A percentile compares a stretch with the other conserved stretches of the same genome.
Evolutionary conservation across 179 eudicot genomes (phyloP).

Genomic region (Spergularia azorica): DNA sequence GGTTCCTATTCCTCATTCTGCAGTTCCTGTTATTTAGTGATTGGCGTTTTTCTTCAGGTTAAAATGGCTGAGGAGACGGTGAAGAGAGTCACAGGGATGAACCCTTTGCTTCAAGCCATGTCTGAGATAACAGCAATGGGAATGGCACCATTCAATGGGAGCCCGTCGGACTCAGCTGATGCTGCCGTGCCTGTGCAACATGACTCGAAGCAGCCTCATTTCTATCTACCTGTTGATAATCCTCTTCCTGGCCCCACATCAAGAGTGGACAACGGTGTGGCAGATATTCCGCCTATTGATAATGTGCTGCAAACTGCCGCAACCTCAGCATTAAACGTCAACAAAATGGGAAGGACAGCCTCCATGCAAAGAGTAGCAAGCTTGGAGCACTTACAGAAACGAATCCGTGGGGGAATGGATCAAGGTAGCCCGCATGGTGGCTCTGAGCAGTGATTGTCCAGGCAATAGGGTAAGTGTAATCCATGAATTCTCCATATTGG

Average conservation of each 20-base stretch:
- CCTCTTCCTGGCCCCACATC: constrained; percentile 38
- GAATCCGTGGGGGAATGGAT: constrained; percentile 60
- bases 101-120: constrained; percentile 77
- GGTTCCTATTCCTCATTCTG: not conserved
- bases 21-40: not conserved
- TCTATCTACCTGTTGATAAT: constrained; percentile 46
- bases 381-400: constrained; percentile 95
- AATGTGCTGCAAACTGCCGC: constrained; percentile 38
- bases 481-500: not conserved
- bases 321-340: constrained; percentile 34
- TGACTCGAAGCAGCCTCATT: constrained; percentile 53
- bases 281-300: constrained; percentile 41
- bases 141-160: constrained; percentile 57
- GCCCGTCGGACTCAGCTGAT: constrained; percentile 74
- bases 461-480: not conserved
- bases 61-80: constrained; percentile 98
- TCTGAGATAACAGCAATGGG: constrained; percentile 70
- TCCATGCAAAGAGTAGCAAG: constrained; percentile 95
- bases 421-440: constrained; percentile 38
- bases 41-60: constrained; percentile 47
- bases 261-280: constrained; percentile 41
- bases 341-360: constrained; percentile 59
- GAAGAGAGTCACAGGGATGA: constrained; percentile 83
- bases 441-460: constrained; percentile 1
- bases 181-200: constrained; percentile 80